Evolutionary conservation across 2,329 filamentous ascomycete species (phyloP).

Genomic region (Emmonsiellopsis sp.): DNA sequence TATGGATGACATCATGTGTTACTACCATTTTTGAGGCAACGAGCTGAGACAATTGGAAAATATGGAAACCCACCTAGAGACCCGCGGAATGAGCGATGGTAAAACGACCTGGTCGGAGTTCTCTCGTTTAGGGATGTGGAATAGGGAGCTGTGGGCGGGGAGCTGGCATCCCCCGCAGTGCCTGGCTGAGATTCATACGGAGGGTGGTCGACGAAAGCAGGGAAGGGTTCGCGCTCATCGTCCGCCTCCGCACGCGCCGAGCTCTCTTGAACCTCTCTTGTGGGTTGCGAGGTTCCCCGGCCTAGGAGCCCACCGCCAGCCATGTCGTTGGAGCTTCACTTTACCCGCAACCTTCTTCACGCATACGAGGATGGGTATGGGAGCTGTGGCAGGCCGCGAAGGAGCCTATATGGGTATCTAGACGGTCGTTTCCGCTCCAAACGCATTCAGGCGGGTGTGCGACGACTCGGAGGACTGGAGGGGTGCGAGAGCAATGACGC

Average conservation of each 20-base stretch:
- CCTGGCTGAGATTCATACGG: background rate
- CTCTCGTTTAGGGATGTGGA: slow-evolving; percentile 20
- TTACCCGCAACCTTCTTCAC: too few species aligned
- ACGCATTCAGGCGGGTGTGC: background rate
- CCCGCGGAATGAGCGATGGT: slow-evolving; percentile 35
- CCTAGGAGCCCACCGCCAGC: background rate
- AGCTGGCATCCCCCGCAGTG: background rate
- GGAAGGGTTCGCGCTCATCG: background rate
- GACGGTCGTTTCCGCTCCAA: background rate
- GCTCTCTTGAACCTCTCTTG: background rate
- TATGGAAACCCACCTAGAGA: slow-evolving; percentile 24
- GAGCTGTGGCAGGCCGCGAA: background rate
- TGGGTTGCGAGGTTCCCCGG: background rate
- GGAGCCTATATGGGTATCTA: background rate
- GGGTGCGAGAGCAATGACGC: background rate
- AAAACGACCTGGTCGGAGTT: slow-evolving; percentile 36
- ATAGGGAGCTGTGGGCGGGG: background rate
- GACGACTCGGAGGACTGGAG: background rate
- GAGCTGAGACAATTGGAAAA: background rate
- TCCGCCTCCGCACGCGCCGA: background rate
- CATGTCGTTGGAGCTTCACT: background rate
- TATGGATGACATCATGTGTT: slow-evolving; percentile 30
- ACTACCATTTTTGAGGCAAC: background rate
- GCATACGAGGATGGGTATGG: background rate
- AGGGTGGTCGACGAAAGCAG: background rate